Base-by-base conservation (phyloP, 2,329 filamentous ascomycete species). In the Setomelanomma holmii region DNA sequence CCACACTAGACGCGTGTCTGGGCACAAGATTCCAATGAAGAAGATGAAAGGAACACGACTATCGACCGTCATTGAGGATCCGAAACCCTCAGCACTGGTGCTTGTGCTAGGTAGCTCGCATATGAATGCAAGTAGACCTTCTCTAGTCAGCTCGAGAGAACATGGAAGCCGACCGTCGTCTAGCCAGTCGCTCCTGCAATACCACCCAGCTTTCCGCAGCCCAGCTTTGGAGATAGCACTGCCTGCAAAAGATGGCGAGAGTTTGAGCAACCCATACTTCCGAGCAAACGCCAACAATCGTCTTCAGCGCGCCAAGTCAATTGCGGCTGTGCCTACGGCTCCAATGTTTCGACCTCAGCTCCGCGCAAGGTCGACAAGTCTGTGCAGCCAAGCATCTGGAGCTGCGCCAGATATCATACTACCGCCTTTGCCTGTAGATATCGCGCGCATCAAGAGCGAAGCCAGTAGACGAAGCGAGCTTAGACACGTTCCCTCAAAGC, bases 41-140 rank as follows among this genome's bases (percentile, higher is more conserved):
- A 68, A 60, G 47, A 56, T 72, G 16, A 60, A 60, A 40, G 63
- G 51, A 4, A 63, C 68, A 4, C 59, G 61, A 10, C 60, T 73
- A 8, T 69, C 68, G 16, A 66, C 76, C 5, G 78, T 79, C 4
- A 67, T 76, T 12, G 76, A 79, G 41, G 76, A 74, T 45, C 74
- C 74, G 1, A 71, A 63, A 30, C 64, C 69, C 19, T 72, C 68
- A 22, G 57, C 71, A 5, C 52, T 68, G 20, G 62, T 59, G 6
- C 61, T 62, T 5, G 54, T 68, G 0, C 46, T 70, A 8, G 60
- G 53, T 14, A 60, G 49, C 24, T 34, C 56, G 8, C 47, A 60
- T 14, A 39, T 51, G 5, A 39, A 51, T 20, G 39, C 30, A 5
- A 53, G 51, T 5, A 51, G 53, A 8, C 49, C 52, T n/a, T 54